These are phyloP conservation scores for Aspergillus campestris DNA, from an alignment of 495 filamentous ascomycete species.

Conservation along the genomic window DNA sequence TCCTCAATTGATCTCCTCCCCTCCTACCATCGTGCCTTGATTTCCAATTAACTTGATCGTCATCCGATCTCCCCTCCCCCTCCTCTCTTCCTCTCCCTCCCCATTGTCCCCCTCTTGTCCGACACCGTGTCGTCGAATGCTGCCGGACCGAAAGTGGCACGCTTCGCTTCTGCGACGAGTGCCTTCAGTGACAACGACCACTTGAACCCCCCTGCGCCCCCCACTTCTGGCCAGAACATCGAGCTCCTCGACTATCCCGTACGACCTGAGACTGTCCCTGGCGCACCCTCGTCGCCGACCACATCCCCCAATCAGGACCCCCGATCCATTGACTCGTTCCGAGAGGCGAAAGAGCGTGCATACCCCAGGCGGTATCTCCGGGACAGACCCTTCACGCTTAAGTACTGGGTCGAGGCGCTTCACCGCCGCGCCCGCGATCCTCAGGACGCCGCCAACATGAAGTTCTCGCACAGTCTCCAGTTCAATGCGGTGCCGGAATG, in stretches of 20 bases:
- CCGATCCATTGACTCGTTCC: not conserved
- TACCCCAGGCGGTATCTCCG: not conserved
- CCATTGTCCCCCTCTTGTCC: not conserved
- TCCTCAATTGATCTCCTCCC: no score
- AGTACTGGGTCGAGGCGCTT: slow-evolving; percentile 35
- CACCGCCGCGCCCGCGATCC: slow-evolving; percentile 14
- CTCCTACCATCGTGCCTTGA: no score
- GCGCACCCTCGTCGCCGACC: slow-evolving; percentile 1
- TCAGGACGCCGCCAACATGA: slow-evolving; percentile 66
- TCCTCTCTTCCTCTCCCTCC: not conserved
- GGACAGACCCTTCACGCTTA: slow-evolving; percentile 17
- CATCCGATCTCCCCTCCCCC: not conserved
- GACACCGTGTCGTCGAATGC: slow-evolving; percentile 24
- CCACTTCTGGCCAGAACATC: slow-evolving; percentile 14
- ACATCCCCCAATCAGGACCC: not conserved
- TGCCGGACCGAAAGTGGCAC: slow-evolving; percentile 15
- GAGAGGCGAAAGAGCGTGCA: not conserved
- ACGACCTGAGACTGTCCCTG: slow-evolving; percentile 6
- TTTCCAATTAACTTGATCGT: not conserved
- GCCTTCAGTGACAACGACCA: slow-evolving; percentile 13
- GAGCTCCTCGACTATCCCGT: slow-evolving; percentile 31
- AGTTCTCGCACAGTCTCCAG: slow-evolving; percentile 98
- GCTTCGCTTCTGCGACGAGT: slow-evolving; percentile 23
- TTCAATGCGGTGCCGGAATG: slow-evolving; percentile 99
- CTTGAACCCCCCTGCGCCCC: slow-evolving; percentile 22